Conservation (phyloP, 2,329 filamentous ascomycete genomes). For the Fusarium sp. region DNA sequence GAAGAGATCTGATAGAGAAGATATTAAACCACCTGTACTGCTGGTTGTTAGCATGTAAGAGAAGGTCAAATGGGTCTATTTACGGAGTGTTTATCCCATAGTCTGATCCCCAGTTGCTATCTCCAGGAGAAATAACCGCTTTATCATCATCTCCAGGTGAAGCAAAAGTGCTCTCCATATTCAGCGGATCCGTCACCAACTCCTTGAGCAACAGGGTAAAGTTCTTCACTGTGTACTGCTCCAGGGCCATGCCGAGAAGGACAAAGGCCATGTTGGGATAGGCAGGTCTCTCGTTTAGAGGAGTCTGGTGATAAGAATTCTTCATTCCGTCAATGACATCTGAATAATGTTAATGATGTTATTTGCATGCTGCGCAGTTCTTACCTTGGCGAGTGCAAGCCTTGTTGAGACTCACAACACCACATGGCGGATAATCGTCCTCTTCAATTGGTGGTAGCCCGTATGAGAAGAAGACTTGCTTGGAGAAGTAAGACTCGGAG, state of each 20-base stretch:
- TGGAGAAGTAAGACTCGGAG: constrained; percentile 54
- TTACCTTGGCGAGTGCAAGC: constrained; percentile 52
- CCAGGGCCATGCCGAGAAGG: constrained; percentile 53
- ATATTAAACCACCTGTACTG: constrained; percentile 53
- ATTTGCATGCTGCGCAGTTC: not conserved
- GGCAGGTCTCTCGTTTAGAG: constrained; percentile 51
- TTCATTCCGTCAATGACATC: constrained; percentile 52
- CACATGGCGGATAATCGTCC: constrained; percentile 53
- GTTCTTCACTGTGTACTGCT: constrained; percentile 47
- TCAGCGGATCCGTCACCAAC: constrained; percentile 30
- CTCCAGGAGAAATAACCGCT: constrained; percentile 52
- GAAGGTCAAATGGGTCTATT: not conserved
- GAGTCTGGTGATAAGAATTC: constrained; percentile 47
- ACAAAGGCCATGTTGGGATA: constrained; percentile 59
- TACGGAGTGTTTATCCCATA: constrained; percentile 52
- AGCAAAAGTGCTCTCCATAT: constrained; percentile 36
- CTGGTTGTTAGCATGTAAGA: not conserved
- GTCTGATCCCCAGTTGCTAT: constrained; percentile 52
- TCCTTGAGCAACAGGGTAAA: constrained; percentile 47
- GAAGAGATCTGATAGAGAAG: constrained; percentile 51
- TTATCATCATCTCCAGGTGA: constrained; percentile 49
- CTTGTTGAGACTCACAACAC: constrained; percentile 52
- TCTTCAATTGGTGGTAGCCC: constrained; percentile 55
- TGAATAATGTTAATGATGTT: constrained; percentile 8
- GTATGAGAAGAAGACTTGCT: constrained; percentile 50